A percentile compares a stretch with the other conserved stretches of the same genome.
Conservation (phyloP, 2,329 filamentous ascomycete species). For the Ophiocordyceps camponoti-saundersi region DNA sequence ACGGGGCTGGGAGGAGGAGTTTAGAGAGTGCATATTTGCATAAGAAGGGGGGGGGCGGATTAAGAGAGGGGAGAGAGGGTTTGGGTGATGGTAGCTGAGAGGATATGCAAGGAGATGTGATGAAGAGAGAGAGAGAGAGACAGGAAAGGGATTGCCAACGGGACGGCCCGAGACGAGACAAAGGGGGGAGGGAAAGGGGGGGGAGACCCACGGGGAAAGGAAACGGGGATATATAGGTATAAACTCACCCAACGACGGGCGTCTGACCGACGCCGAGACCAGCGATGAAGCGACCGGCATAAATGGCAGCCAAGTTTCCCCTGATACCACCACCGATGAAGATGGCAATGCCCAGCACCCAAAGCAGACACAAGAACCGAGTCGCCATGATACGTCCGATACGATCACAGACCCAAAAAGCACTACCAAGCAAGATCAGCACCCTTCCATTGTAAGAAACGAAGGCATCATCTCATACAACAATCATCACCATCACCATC, state of each 20-base stretch:
- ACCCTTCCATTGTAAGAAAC: too few species aligned
- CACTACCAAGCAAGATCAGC: conserved; percentile 16
- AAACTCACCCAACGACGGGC: conserved; percentile 37
- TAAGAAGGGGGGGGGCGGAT: too few species aligned
- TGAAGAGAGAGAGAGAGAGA: too few species aligned
- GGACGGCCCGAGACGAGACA: too few species aligned
- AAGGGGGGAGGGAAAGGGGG: too few species aligned
- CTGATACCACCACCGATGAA: conserved; percentile 34
- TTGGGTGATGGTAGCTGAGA: not conserved
- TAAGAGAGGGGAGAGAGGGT: not conserved
- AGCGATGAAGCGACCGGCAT: conserved; percentile 49
- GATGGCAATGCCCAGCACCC: conserved; percentile 40
- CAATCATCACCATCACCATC: not conserved
- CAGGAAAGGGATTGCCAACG: too few species aligned
- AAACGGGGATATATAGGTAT: too few species aligned
- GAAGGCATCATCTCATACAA: not conserved
- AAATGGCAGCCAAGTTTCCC: conserved; percentile 39
- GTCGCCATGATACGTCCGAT: conserved; percentile 48
- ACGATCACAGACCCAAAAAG: conserved; percentile 40
- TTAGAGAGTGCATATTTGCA: not conserved
- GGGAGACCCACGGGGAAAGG: too few species aligned
- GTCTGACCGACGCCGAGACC: conserved; percentile 51
- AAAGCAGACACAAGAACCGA: conserved; percentile 36
- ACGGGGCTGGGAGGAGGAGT: conserved; percentile 27
- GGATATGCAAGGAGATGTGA: too few species aligned